Percentiles rank a stretch among this genome's conserved stretches.
These are phyloP conservation scores for Plectosphaerella sp. DNA, from an alignment of 2,329 filamentous ascomycete genomes.

Conservation along the genomic window DNA sequence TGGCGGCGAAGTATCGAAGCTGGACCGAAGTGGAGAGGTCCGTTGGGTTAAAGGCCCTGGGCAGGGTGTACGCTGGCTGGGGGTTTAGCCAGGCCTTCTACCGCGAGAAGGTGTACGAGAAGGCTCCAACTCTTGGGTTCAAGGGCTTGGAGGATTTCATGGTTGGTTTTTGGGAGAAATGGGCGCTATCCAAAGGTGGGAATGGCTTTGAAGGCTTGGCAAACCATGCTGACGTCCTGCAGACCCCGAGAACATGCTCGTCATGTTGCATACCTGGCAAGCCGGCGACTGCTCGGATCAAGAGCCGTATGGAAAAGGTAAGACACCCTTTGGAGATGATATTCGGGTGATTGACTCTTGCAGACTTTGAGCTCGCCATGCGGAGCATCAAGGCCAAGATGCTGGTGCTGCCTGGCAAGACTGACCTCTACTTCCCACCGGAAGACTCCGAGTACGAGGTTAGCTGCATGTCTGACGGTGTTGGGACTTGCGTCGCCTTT, in stretches of 20 bases:
- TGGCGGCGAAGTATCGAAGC: constrained; percentile 11
- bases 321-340: background rate
- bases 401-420: constrained; percentile 66
- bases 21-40: constrained; percentile 37
- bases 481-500: constrained; percentile 29
- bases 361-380: constrained; percentile 62
- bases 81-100: constrained; percentile 79
- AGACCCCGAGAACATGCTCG: constrained; percentile 71
- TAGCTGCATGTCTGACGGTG: constrained; percentile 29
- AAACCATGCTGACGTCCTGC: constrained; percentile 1
- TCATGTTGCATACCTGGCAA: constrained; percentile 78
- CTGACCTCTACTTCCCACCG: constrained; percentile 77
- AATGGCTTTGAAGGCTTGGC: background rate
- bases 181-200: constrained; percentile 62
- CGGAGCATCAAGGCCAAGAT: constrained; percentile 66
- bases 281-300: constrained; percentile 65
- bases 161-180: constrained; percentile 70
- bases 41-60: constrained; percentile 61
- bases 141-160: constrained; percentile 70
- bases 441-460: constrained; percentile 77
- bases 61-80: constrained; percentile 74
- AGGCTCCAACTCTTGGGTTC: constrained; percentile 48
- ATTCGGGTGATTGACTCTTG: constrained; percentile 16
- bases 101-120: constrained; percentile 64
- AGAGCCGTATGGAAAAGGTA: constrained; percentile 51